Conservation (phyloP, 2,329 filamentous ascomycete species). For the Sarocladiaceae sp. region DNA sequence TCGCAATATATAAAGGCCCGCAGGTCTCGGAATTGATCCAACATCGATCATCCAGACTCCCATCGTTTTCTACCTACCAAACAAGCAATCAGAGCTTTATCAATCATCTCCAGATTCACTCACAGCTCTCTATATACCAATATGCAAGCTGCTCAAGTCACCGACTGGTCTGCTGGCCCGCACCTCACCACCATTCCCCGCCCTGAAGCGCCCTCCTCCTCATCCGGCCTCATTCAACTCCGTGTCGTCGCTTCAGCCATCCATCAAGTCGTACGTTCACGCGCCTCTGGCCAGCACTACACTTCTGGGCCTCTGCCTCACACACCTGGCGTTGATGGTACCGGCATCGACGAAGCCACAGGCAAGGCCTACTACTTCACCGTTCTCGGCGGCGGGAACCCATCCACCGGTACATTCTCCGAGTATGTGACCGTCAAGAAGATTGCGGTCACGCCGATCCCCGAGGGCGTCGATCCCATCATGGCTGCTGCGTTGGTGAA, state of each 20-base stretch:
- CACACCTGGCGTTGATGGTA: conserved; percentile 46
- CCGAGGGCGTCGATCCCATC: conserved; percentile 37
- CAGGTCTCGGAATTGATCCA: too few species aligned
- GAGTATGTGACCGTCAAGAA: conserved; percentile 42
- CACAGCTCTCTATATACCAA: conserved; percentile 12
- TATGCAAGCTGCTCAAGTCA: conserved; percentile 33
- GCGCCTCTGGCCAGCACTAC: conserved; percentile 50
- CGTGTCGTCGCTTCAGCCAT: conserved; percentile 45
- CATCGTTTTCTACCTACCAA: too few species aligned
- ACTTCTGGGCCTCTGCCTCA: conserved; percentile 42
- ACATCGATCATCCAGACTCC: too few species aligned
- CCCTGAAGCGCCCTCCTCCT: conserved; percentile 26
- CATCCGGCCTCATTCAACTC: conserved; percentile 35
- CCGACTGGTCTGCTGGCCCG: conserved; percentile 28
- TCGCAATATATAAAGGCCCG: too few species aligned
- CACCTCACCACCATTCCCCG: conserved; percentile 23
- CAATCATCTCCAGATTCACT: not conserved
- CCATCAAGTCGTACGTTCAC: conserved; percentile 46
- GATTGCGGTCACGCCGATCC: conserved; percentile 31
- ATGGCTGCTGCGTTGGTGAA: conserved; percentile 48
- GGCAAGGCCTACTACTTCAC: conserved; percentile 45
- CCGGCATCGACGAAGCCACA: conserved; percentile 37
- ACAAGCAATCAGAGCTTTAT: too few species aligned
- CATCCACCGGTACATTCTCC: conserved; percentile 31
- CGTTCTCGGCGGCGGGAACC: conserved; percentile 22